Percentiles rank a stretch among this genome's conserved stretches.
Evolutionary conservation across 331 rosid genomes (phyloP).

Genomic region (Rosa hybrid): DNA sequence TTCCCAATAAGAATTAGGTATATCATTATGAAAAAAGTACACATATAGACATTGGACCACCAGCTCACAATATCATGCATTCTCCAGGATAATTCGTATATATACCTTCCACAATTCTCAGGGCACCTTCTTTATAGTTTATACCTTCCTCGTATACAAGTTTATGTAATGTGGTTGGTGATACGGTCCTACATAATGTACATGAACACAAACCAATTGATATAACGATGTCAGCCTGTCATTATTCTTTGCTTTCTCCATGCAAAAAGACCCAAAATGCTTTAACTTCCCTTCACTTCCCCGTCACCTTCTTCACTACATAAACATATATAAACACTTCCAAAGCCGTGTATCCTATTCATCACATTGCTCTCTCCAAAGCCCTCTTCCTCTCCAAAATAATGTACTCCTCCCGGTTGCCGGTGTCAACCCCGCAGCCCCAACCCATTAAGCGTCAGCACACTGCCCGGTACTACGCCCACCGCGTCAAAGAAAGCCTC

Average conservation of each 20-base stretch:
- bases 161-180: neutral
- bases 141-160: neutral
- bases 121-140: slow-evolving; percentile 3
- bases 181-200: neutral
- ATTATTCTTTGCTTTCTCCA: slow-evolving; percentile 61
- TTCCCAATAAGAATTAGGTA: too few relatives aligned
- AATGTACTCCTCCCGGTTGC: slow-evolving; percentile 35
- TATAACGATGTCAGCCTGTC: neutral
- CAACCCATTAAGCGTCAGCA: slow-evolving; percentile 45
- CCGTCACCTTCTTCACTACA: slow-evolving; percentile 35
- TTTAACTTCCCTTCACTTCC: slow-evolving; percentile 25
- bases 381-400: neutral
- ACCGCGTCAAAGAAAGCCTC: slow-evolving; percentile 81
- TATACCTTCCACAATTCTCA: slow-evolving; percentile 8
- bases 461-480: slow-evolving; percentile 58
- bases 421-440: slow-evolving; percentile 21
- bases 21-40: neutral
- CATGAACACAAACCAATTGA: neutral
- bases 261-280: slow-evolving; percentile 42
- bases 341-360: neutral
- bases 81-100: neutral
- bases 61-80: neutral
- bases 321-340: neutral
- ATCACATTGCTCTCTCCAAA: neutral
- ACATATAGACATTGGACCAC: neutral